Evolutionary conservation across 2,329 filamentous ascomycete species (phyloP).

Genomic region (Penicillium digitatum): DNA sequence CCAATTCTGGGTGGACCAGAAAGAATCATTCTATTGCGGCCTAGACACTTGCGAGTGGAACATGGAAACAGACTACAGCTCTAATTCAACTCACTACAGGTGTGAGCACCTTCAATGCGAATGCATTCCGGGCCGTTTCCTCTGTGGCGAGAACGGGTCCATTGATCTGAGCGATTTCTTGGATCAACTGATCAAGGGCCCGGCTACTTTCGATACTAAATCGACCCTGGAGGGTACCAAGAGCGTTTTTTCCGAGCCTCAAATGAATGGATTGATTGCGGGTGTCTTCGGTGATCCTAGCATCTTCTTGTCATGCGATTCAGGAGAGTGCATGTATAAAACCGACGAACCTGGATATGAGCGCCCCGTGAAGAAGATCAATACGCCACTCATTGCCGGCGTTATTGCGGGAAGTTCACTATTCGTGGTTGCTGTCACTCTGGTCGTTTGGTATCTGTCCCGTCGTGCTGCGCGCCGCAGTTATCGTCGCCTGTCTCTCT

Average conservation of each 20-base stretch:
- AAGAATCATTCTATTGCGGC: conserved; percentile 94
- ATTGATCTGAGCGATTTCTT: conserved; percentile 91
- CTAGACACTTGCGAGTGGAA: conserved; percentile 74
- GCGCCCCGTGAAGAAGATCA: conserved; percentile 86
- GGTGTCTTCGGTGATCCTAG: conserved; percentile 86
- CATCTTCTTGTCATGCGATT: conserved; percentile 75
- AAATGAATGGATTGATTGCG: conserved; percentile 86
- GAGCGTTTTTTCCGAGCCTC: conserved; percentile 71
- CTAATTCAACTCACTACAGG: conserved; percentile 78
- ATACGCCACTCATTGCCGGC: conserved; percentile 90
- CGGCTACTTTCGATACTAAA: conserved; percentile 74
- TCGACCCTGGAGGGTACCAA: conserved; percentile 65
- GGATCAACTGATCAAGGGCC: conserved; percentile 74
- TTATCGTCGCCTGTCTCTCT: conserved; percentile 69
- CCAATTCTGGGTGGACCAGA: conserved; percentile 94
- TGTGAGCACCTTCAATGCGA: conserved; percentile 82
- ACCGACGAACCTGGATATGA: conserved; percentile 91
- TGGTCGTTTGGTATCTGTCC: conserved; percentile 82
- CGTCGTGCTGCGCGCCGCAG: conserved; percentile 60
- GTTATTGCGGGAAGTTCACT: conserved; percentile 83
- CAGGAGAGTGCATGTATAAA: conserved; percentile 89
- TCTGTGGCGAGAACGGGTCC: conserved; percentile 86
- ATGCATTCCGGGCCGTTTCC: conserved; percentile 86
- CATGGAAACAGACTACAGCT: conserved; percentile 62
- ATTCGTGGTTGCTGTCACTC: conserved; percentile 81